These are phyloP conservation scores for Stemphylium beticola DNA, from an alignment of 2,329 filamentous ascomycete genomes.

Conservation along the genomic window DNA sequence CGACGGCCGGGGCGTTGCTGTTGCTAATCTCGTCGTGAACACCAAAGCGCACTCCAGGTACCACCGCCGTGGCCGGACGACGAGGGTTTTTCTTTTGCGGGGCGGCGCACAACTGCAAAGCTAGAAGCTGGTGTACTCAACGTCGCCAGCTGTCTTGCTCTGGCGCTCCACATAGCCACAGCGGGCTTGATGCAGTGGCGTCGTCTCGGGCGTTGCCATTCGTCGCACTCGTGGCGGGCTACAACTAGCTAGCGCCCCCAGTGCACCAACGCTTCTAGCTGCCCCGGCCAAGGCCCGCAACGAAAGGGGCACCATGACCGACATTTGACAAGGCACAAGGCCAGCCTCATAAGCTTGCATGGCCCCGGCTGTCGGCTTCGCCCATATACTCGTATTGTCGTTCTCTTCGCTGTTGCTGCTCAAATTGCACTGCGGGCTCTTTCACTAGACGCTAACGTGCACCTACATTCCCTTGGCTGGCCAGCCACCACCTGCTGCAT, in stretches of 20 bases:
- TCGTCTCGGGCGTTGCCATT: conserved; percentile 8
- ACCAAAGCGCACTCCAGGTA: not conserved
- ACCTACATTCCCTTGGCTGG: conserved; percentile 20
- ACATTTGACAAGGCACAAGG: conserved; percentile 25
- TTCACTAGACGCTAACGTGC: conserved; percentile 33
- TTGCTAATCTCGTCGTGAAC: conserved; percentile 5
- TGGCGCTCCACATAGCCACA: too few species aligned
- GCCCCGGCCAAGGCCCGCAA: conserved; percentile 25
- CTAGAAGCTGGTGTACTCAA: too few species aligned
- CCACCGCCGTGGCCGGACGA: too few species aligned
- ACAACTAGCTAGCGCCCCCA: conserved; percentile 29
- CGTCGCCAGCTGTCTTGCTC: too few species aligned
- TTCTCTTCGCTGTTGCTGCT: conserved; percentile 10
- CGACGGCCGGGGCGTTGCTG: conserved; percentile 8
- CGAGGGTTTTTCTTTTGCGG: not conserved
- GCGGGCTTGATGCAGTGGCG: too few species aligned
- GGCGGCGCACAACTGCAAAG: too few species aligned
- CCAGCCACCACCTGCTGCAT: not conserved
- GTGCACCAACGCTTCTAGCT: conserved; percentile 13
- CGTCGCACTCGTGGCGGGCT: not conserved
- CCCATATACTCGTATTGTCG: not conserved
- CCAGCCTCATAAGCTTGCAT: conserved; percentile 22
- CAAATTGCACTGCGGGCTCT: conserved; percentile 24
- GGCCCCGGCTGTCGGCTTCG: conserved; percentile 13
- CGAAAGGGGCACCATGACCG: conserved; percentile 38